Conservation (phyloP, 257 asterid genomes). For the Avicennia marina region DNA sequence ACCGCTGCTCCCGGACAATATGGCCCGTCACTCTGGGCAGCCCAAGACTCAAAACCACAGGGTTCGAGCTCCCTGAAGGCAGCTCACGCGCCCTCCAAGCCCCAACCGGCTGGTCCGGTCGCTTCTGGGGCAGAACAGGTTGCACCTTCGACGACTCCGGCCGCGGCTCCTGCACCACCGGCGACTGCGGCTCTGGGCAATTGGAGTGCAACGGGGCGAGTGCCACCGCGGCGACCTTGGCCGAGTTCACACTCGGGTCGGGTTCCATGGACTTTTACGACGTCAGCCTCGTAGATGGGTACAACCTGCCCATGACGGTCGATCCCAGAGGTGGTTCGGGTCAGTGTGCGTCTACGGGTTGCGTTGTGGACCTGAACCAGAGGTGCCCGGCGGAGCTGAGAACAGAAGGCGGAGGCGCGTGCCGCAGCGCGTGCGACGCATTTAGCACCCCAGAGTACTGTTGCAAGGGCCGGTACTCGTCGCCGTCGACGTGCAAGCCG, state of each 20-base stretch:
- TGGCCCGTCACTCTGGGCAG: slow-evolving; percentile 50
- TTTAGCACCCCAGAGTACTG: slow-evolving; percentile 40
- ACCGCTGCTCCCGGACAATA: slow-evolving; percentile 38
- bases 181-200: slow-evolving; percentile 41
- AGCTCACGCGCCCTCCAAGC: slow-evolving; percentile 38
- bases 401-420: slow-evolving; percentile 35
- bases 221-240: slow-evolving; percentile 43
- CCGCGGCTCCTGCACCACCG: slow-evolving; percentile 33
- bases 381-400: slow-evolving; percentile 43
- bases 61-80: slow-evolving; percentile 40
- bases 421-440: slow-evolving; percentile 54
- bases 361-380: slow-evolving; percentile 35
- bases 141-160: slow-evolving; percentile 36
- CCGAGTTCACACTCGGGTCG: slow-evolving; percentile 48
- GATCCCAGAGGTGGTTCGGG: slow-evolving; percentile 43
- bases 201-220: slow-evolving; percentile 46
- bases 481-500: slow-evolving; percentile 43
- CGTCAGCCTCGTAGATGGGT: slow-evolving; percentile 54
- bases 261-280: slow-evolving; percentile 50
- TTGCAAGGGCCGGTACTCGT: slow-evolving; percentile 35
- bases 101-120: slow-evolving; percentile 51
- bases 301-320: slow-evolving; percentile 45
- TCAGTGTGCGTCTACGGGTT: slow-evolving; percentile 42
- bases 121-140: slow-evolving; percentile 46
- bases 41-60: slow-evolving; percentile 32